A percentile compares a stretch with the other conserved stretches of the same genome.
phyloP scores from a whole-genome alignment of 2,329 filamentous ascomycete genomes.

The Sordariomycetes sp. region DNA sequence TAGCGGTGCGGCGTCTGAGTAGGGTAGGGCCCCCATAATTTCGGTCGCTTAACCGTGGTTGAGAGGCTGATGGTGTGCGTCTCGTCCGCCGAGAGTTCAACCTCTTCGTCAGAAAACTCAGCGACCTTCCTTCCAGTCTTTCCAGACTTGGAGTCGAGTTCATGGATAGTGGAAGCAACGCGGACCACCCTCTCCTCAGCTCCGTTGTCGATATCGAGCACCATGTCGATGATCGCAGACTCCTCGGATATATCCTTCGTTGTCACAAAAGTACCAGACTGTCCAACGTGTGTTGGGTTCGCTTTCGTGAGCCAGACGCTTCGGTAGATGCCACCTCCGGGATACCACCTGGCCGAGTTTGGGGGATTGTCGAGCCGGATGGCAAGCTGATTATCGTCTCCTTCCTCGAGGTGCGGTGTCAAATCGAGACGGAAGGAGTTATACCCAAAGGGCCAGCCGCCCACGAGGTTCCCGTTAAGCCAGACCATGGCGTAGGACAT shows the following conservation, averaged over 20 bases:
- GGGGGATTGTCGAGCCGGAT: slow-evolving; percentile 35
- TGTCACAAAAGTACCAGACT: slow-evolving; percentile 35
- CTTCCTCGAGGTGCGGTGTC: slow-evolving; percentile 23
- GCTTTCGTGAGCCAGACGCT: slow-evolving; percentile 40
- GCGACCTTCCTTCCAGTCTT: slow-evolving; percentile 15
- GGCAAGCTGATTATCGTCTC: slow-evolving; percentile 26
- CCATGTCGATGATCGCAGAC: slow-evolving; percentile 28
- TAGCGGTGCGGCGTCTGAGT: slow-evolving; percentile 32
- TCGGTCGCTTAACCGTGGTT: slow-evolving; percentile 16
- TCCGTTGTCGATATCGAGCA: slow-evolving; percentile 30
- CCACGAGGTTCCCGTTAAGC: slow-evolving; percentile 33
- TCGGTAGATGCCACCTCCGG: slow-evolving; percentile 37
- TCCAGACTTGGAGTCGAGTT: slow-evolving; percentile 18
- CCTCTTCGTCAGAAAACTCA: neutral
- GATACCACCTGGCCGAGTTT: slow-evolving; percentile 38
- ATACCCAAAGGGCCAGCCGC: slow-evolving; percentile 38
- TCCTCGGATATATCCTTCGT: slow-evolving; percentile 26
- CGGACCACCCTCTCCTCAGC: slow-evolving; percentile 16
- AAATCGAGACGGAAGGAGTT: slow-evolving; percentile 36
- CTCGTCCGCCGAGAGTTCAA: slow-evolving; percentile 14
- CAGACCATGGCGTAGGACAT: slow-evolving; percentile 37
- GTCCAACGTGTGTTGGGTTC: slow-evolving; percentile 28
- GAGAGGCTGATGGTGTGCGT: slow-evolving; percentile 10
- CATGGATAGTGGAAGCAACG: slow-evolving; percentile 24
- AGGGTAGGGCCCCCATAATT: slow-evolving; percentile 33